Evolutionary conservation across 768 basidiomycete genomes (phyloP).

Genomic region (Suillus subaureus): DNA sequence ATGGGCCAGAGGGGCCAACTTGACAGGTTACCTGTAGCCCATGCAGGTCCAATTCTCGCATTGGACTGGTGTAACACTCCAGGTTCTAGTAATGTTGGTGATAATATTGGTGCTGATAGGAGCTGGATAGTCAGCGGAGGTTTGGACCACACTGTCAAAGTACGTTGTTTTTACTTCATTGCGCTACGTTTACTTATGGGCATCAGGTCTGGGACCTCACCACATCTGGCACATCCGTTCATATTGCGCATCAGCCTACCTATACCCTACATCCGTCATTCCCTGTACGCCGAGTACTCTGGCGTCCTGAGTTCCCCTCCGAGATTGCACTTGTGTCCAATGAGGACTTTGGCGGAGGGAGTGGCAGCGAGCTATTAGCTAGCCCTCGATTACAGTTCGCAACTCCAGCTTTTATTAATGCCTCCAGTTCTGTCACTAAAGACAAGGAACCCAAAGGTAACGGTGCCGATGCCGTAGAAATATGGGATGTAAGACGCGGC

Average conservation of each 20-base stretch:
- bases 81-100: slow-evolving; percentile 17
- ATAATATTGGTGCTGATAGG: slow-evolving; percentile 22
- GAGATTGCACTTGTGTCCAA: slow-evolving; percentile 78
- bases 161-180: slow-evolving; percentile 23
- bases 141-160: slow-evolving; percentile 79
- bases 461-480: slow-evolving; percentile 61
- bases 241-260: slow-evolving; percentile 62
- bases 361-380: slow-evolving; percentile 24
- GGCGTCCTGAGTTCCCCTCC: slow-evolving; percentile 78
- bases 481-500: slow-evolving; percentile 84
- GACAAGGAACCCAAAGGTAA: slow-evolving; percentile 18
- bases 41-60: slow-evolving; percentile 69
- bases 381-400: slow-evolving; percentile 30
- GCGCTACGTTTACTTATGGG: slow-evolving; percentile 6
- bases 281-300: slow-evolving; percentile 71
- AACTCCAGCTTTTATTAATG: slow-evolving; percentile 24
- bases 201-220: slow-evolving; percentile 74
- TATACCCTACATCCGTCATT: slow-evolving; percentile 77
- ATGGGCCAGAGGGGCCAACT: slow-evolving; percentile 68
- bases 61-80: slow-evolving; percentile 67
- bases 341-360: slow-evolving; percentile 47
- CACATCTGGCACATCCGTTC: slow-evolving; percentile 39
- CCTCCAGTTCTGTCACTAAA: slow-evolving; percentile 12
- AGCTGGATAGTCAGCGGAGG: slow-evolving; percentile 85
- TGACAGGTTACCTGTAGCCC: slow-evolving; percentile 65